Base-by-base conservation (phyloP, 257 asterid species). In the Gentiana macrophylla region DNA sequence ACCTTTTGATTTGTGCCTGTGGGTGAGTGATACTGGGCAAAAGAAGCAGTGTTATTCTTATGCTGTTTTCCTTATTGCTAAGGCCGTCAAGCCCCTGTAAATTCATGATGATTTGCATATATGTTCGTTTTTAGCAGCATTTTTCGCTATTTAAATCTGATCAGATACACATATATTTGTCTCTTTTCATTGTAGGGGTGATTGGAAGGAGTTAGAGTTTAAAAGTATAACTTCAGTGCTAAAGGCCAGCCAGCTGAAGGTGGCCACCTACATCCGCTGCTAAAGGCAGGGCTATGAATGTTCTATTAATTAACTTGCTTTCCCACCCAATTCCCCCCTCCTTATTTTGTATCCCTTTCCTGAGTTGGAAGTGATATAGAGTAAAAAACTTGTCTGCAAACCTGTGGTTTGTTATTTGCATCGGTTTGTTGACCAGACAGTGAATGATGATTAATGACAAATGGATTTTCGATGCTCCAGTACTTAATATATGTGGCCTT, bases 171-270 rank as follows among this genome's bases (percentile, higher is more conserved):
- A 51, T 46, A 33, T 55, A 33, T n/a, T 49, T 35, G 11, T 52
- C 45, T 62, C 35, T 56, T 59, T 53, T 65, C 13, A 63, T 58
- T 82, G 71, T 59, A 90, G 97, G 80, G 98, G 91, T 56, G 98
- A 88, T 34, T 88, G 97, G 98, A 83, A 77, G 75, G 93, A 88
- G 59, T 38, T 92, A 65, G 95, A 84, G 70, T 90, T 90, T 59
- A 92, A 92, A 68, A 84, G 68, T 92, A 85, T 66, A 92, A 92
- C 84, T 92, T 92, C 77, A 84, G 78, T 57, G 98, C 98, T 5
- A 85, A 83, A 71, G 98, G 98, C 62, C 97, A 66, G 74, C 98
- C 97, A 44, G 80, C 84, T 49, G 97, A 88, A 75, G 97, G 98
- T 58, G 98, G 96, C 66, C 81, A 83, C 71, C 86, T 87, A 60